phyloP scores from a whole-genome alignment of 306 rosid genomes.

The Fragaria nilgerrensis region DNA sequence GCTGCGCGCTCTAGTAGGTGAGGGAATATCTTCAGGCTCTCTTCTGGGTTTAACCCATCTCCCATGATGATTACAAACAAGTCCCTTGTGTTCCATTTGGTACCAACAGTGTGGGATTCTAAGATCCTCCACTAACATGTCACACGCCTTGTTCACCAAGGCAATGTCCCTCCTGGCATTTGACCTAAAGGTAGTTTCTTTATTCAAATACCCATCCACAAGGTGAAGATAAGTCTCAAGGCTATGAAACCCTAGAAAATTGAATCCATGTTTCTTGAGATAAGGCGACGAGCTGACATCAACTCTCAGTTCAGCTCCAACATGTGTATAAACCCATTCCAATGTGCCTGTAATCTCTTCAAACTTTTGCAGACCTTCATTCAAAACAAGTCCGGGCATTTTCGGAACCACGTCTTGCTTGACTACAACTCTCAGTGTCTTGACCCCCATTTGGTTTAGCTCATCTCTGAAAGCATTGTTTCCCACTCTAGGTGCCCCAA shows the following conservation, averaged over 20 bases:
- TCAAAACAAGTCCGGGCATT: slow-evolving; percentile 58
- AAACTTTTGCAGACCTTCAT: slow-evolving; percentile 38
- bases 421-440: slow-evolving; percentile 38
- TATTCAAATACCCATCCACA: slow-evolving; percentile 49
- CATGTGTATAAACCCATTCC: slow-evolving; percentile 63
- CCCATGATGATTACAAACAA: slow-evolving; percentile 56
- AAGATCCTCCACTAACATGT: slow-evolving; percentile 58
- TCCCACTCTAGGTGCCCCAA: slow-evolving; percentile 75
- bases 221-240: slow-evolving; percentile 70
- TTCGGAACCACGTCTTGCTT: slow-evolving; percentile 59
- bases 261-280: slow-evolving; percentile 40
- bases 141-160: slow-evolving; percentile 63
- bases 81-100: slow-evolving; percentile 59
- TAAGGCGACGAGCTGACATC: slow-evolving; percentile 54
- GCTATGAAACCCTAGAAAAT: slow-evolving; percentile 53
- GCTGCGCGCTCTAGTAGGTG: slow-evolving; percentile 40
- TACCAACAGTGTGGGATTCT: slow-evolving; percentile 64
- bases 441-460: slow-evolving; percentile 45
- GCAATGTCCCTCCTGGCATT: slow-evolving; percentile 64
- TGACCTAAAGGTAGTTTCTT: slow-evolving; percentile 28
- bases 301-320: slow-evolving; percentile 48
- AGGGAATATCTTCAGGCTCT: slow-evolving; percentile 65
- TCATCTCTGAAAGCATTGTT: slow-evolving; percentile 56
- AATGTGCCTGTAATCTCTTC: slow-evolving; percentile 40
- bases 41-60: slow-evolving; percentile 76